Evolutionary conservation across 2,329 filamentous ascomycete genomes (phyloP).

Genomic region (Colletotrichum lupini): DNA sequence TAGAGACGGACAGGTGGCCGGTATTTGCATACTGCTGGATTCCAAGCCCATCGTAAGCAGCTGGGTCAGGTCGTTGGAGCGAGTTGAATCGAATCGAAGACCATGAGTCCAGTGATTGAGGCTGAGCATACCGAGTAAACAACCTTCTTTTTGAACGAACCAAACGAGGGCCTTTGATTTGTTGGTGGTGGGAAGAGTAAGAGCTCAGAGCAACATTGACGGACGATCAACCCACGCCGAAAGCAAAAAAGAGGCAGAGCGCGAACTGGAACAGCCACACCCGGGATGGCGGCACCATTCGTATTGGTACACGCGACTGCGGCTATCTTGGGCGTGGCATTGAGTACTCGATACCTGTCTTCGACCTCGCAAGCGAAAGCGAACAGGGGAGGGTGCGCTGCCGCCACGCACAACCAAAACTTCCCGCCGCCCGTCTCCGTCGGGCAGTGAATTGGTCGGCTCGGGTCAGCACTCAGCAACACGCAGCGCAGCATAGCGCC

Average conservation of each 20-base stretch:
- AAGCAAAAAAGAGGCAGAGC: slow-evolving; percentile 5
- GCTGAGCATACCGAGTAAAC: slow-evolving; percentile 17
- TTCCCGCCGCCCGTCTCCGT: slow-evolving; percentile 10
- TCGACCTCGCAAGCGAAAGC: neutral
- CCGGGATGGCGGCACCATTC: neutral
- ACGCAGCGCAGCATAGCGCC: neutral
- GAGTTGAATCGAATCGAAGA: slow-evolving; percentile 1
- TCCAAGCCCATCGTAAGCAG: slow-evolving; percentile 19
- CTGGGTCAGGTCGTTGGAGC: neutral
- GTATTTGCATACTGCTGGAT: neutral
- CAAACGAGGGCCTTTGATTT: slow-evolving; percentile 12
- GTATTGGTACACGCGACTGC: neutral
- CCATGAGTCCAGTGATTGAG: slow-evolving; percentile 14
- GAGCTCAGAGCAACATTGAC: slow-evolving; percentile 7
- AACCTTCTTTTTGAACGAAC: slow-evolving; percentile 4
- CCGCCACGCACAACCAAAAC: slow-evolving; percentile 3
- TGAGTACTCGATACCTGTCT: neutral
- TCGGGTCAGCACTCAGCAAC: neutral
- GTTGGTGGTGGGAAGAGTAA: slow-evolving; percentile 24
- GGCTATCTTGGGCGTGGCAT: rapidly evolving
- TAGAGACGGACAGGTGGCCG: neutral
- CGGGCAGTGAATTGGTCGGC: slow-evolving; percentile 15
- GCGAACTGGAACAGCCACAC: slow-evolving; percentile 31
- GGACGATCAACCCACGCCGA: slow-evolving; percentile 6
- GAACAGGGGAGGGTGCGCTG: slow-evolving; percentile 4